Base-by-base conservation (phyloP, 2,329 filamentous ascomycete genomes). In the Seiridium unicorne region DNA sequence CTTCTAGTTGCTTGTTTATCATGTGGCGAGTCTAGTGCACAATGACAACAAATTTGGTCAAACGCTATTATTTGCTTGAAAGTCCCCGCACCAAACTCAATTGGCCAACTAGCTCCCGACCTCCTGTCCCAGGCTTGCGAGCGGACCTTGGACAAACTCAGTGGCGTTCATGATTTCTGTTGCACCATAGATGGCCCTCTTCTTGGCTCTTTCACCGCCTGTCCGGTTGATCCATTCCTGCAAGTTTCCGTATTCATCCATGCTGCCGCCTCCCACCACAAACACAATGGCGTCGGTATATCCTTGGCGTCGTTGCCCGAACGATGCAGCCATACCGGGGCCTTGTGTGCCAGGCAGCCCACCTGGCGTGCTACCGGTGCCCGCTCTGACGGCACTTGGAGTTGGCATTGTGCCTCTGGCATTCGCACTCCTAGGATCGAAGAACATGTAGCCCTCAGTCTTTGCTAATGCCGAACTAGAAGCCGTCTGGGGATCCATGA, bases 201-300 rank as follows among this genome's bases (percentile, higher is more conserved):
- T 90, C 73, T 86, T 89, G 31, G 86, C 83, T 7, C 86, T 84
- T 59, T 85, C 84, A 11, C 86, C 86, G 53, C 82, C 81, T 3
- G 92, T 93, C 65, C 94, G 84, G 73, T 86, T 87, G 4, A 94
- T 92, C 95, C 95, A 99, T 72, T 98, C 95, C 73, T 97, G 92
- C 72, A 99, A 74, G 75, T 99, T 99, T 26, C 93, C 94, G 73
- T 98, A 99, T 74, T 99, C 95, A 68, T 99, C 95, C 91, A 99
- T 98, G 72, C 93, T 97, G 47, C 95, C 95, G 51, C 96, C 95
- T 3, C 95, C 95, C 3, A 96, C 92, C 0, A 92, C 94, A 72
- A 97, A 97, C n/a, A 97, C 92, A 58, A 97, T 89, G 1, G 92
- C 91, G 70, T 97, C 93, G 54, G 87, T 91, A 75, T 94, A 97